A percentile compares a stretch with the other conserved stretches of the same genome.
These are phyloP conservation scores for Neckera pumila DNA, from an alignment of 225 moss, liverwort and hornwort genomes.

Conservation along the genomic window DNA sequence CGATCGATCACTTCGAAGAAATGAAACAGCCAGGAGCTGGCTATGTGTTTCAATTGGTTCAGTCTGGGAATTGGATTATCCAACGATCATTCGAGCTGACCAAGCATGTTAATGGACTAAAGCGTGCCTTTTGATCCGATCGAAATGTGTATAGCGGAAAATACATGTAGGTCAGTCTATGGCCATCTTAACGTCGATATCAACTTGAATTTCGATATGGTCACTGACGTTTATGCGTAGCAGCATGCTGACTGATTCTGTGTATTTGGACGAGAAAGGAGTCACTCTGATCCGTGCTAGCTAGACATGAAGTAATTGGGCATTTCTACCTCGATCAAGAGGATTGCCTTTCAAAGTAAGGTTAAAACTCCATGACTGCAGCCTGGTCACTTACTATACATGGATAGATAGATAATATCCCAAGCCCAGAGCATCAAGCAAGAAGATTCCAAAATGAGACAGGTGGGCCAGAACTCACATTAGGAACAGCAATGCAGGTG, in stretches of 20 bases:
- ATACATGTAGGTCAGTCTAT: no score
- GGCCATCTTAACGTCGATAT: background rate
- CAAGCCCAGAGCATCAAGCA: background rate
- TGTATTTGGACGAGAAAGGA: background rate
- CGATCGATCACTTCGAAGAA: background rate
- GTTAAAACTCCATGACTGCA: background rate
- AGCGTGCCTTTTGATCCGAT: background rate
- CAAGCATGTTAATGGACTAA: background rate
- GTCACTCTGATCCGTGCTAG: background rate
- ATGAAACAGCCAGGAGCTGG: background rate
- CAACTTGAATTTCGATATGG: background rate
- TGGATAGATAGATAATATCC: background rate
- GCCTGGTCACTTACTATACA: background rate
- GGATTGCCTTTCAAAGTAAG: background rate
- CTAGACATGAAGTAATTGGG: background rate
- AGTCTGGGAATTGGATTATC: background rate
- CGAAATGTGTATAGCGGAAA: background rate
- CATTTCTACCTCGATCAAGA: background rate
- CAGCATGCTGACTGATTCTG: background rate
- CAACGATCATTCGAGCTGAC: background rate
- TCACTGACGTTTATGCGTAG: no score
- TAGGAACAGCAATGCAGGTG: background rate
- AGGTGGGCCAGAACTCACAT: background rate
- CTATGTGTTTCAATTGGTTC: background rate
- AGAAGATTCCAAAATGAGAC: background rate